Base-by-base conservation (phyloP, 805 yeast genomes). In the Saccharomycopsis microspora region DNA sequence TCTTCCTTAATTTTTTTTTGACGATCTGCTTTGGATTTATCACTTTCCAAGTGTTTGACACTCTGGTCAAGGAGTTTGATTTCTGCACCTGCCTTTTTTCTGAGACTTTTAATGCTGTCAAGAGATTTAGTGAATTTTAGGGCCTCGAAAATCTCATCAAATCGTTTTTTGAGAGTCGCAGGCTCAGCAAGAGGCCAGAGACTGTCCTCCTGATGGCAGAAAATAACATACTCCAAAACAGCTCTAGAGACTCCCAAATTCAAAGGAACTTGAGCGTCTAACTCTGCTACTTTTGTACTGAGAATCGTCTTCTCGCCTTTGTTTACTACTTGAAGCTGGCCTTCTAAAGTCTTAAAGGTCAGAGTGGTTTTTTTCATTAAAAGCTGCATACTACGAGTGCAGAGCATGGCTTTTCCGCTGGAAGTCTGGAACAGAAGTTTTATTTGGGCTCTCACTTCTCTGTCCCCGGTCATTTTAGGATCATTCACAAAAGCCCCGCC, bases 181-280 rank as follows among this genome's bases (percentile, higher is more conserved):
- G 98, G 94, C 63, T 93, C 99, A 56, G 89, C 77, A 43, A 93
- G 69, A 1, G 99, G 99, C 99, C 99, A 93, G 32, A 87, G 64
- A 56, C 90, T 81, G 51, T 93, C 99, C 58, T 93, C 99, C 62
- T 93, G 99, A 59, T 93, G 99, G 59, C 98, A 90, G 64, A 93
- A 93, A 1, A 90, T 81, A 39, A 93, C 98, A 60, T 87, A 86
- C 55, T 90, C 96, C 45, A 93, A 65, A 47, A 93, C 78, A 0
- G 97, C 85, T 50, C 78, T 76, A 0, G 96, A 84, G 1, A 89
- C 95, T 4, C 98, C 99, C 48, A 93, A 68, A 53, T 79, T 80
- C 29, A 73, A 70, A 1, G 97, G 97, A 37, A 93, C 80, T 47
- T 82, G 82, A 4, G 72, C 64, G 58, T 93, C 96, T 44, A 93